Conservation (phyloP, 2,329 filamentous ascomycete genomes). For the Cordyceps sp. region DNA sequence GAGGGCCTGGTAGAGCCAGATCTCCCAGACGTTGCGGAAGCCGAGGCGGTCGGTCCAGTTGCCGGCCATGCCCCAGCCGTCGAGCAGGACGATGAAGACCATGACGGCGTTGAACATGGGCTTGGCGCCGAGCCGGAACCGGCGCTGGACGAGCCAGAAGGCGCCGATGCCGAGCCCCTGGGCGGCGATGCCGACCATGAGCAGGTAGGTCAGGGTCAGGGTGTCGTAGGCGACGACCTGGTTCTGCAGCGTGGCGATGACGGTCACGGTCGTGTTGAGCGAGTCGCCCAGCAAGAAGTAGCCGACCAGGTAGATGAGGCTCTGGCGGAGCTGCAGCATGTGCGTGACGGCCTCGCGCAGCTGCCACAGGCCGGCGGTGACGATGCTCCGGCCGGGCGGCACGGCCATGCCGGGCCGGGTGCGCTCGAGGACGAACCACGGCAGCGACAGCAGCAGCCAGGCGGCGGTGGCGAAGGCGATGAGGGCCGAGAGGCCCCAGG, state of each 20-base stretch:
- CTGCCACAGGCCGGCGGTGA: constrained; percentile 46
- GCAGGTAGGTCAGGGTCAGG: constrained; percentile 45
- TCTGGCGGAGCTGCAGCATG: constrained; percentile 50
- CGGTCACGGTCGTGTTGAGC: constrained; percentile 53
- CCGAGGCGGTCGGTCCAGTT: constrained; percentile 27
- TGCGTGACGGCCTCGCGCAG: constrained; percentile 38
- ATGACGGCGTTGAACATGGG: constrained; percentile 53
- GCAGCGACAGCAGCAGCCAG: constrained; percentile 46
- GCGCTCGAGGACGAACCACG: constrained; percentile 53
- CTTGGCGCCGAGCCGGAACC: constrained; percentile 43
- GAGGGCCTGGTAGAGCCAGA: constrained; percentile 31
- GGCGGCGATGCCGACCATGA: constrained; percentile 47
- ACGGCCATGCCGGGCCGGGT: constrained; percentile 36
- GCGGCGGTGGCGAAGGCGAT: constrained; percentile 48
- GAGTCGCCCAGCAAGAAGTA: constrained; percentile 57
- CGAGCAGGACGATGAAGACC: constrained; percentile 42
- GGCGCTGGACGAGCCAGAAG: constrained; percentile 45
- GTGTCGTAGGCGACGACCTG: constrained; percentile 48
- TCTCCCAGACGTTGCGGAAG: constrained; percentile 27
- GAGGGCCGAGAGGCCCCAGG: constrained; percentile 47
- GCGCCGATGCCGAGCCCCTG: constrained; percentile 44
- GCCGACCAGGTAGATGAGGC: constrained; percentile 45
- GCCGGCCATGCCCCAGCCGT: constrained; percentile 29
- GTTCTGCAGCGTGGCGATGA: constrained; percentile 50
- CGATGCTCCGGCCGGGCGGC: constrained; percentile 22